Conservation (phyloP, 352 stramenopile genomes). For the Pythium insidiosum region DNA sequence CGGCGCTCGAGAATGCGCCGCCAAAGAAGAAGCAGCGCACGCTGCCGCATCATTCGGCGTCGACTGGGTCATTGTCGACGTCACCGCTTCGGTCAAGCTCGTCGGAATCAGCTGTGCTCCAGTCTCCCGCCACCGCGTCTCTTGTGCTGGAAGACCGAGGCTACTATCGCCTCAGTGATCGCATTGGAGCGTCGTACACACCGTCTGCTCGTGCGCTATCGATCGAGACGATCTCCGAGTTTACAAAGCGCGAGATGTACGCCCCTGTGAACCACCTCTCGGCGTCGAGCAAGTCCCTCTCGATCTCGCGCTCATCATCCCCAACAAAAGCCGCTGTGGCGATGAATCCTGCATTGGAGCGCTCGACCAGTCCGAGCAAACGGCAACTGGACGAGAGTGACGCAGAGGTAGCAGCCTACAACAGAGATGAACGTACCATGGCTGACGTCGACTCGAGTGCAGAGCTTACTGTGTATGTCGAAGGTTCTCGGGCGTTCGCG, state of each 20-base stretch:
- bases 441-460: no score
- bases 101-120: no score
- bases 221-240: constrained; percentile 59
- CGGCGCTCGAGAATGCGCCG: constrained; percentile 10
- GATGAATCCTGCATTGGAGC: constrained; percentile 46
- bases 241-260: constrained; percentile 45
- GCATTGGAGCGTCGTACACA: constrained; percentile 72
- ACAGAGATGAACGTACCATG: constrained; percentile 3
- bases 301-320: constrained; percentile 22
- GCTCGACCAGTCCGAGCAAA: not conserved
- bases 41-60: constrained; percentile 1
- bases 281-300: constrained; percentile 12
- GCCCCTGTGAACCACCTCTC: constrained; percentile 28
- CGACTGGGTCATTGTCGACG: constrained; percentile 4
- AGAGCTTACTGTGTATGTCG: constrained; percentile 42
- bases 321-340: constrained; percentile 28
- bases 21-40: constrained; percentile 30
- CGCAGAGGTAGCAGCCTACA: constrained; percentile 6
- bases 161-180: constrained; percentile 79
- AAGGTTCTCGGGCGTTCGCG: constrained; percentile 46
- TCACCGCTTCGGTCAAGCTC: no score
- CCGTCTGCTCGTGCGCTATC: constrained; percentile 51
- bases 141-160: constrained; percentile 38
- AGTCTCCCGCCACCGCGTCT: not conserved
- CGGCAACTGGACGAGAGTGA: not conserved